A percentile compares a stretch with the other conserved stretches of the same genome.
Conservation (phyloP, 2,329 filamentous ascomycete genomes). For the Chaetomiaceae sp. region DNA sequence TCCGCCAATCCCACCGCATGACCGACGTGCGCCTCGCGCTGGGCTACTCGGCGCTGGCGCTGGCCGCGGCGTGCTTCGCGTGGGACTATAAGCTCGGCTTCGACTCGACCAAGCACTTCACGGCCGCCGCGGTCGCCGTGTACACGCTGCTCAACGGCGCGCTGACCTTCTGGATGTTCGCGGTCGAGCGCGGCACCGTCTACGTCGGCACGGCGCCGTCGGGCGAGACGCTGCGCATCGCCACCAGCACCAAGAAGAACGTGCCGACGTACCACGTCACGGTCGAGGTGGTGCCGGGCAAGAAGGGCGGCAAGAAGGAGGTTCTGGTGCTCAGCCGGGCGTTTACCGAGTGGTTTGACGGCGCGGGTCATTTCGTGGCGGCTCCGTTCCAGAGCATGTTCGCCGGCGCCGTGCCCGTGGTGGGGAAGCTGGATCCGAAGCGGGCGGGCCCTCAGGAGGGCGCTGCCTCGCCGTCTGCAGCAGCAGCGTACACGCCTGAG, state of each 20-base stretch:
- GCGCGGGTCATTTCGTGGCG: slow-evolving; percentile 62
- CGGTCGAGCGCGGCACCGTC: slow-evolving; percentile 72
- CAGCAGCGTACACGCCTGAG: slow-evolving; percentile 32
- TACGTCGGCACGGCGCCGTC: slow-evolving; percentile 66
- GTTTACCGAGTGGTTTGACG: slow-evolving; percentile 74
- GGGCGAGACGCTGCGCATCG: slow-evolving; percentile 63
- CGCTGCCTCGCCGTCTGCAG: slow-evolving; percentile 23
- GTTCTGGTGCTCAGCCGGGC: slow-evolving; percentile 53
- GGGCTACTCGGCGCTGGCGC: slow-evolving; percentile 73
- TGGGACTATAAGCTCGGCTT: slow-evolving; percentile 92
- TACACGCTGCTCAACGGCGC: slow-evolving; percentile 75
- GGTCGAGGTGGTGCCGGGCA: slow-evolving; percentile 47
- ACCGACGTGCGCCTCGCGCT: slow-evolving; percentile 76
- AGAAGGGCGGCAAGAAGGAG: slow-evolving; percentile 31
- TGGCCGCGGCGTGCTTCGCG: slow-evolving; percentile 77
- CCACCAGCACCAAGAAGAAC: slow-evolving; percentile 69
- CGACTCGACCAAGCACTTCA: slow-evolving; percentile 76
- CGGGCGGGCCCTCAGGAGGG: slow-evolving; percentile 37
- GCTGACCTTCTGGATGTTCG: slow-evolving; percentile 79
- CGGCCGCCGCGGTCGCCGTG: slow-evolving; percentile 66
- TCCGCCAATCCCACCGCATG: slow-evolving; percentile 73
- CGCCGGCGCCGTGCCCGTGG: slow-evolving; percentile 57
- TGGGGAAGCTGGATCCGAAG: slow-evolving; percentile 61
- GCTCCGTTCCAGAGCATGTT: slow-evolving; percentile 74
- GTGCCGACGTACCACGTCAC: slow-evolving; percentile 71